Conservation (phyloP, 306 rosid species). For the Citrullus mucosospermus region DNA sequence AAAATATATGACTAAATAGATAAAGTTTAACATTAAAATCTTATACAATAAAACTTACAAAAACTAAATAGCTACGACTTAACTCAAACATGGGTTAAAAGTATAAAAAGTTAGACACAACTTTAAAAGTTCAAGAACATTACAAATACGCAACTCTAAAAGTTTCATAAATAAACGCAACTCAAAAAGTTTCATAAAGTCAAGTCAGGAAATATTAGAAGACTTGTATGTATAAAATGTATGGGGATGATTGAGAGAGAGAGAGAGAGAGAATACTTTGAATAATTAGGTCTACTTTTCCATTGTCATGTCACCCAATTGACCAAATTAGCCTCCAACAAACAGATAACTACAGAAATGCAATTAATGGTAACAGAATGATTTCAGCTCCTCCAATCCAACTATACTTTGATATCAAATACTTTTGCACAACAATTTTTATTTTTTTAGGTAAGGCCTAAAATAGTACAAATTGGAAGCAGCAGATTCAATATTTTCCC, state of each 20-base stretch:
- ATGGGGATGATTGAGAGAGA: not conserved
- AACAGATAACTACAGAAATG: not conserved
- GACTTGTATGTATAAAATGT: not conserved
- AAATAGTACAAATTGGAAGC: constrained; percentile 5
- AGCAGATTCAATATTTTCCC: not conserved
- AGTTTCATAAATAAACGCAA: too few relatives aligned
- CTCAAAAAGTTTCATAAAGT: too few relatives aligned
- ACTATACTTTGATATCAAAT: constrained; percentile 5
- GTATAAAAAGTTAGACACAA: too few relatives aligned
- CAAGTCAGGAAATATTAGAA: too few relatives aligned
- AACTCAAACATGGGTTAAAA: too few relatives aligned
- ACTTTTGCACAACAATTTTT: not conserved
- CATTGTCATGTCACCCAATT: not conserved
- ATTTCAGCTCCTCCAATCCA: not conserved
- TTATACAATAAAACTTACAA: too few relatives aligned
- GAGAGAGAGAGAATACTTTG: not conserved
- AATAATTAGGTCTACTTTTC: not conserved
- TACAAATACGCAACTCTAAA: too few relatives aligned
- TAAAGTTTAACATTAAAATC: too few relatives aligned
- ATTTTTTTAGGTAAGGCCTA: not conserved
- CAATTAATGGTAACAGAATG: not conserved
- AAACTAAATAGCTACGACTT: too few relatives aligned
- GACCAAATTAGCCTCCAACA: not conserved
- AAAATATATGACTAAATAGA: too few relatives aligned
- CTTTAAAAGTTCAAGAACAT: too few relatives aligned